Evolutionary conservation across 2,329 filamentous ascomycete species (phyloP), one percentile per base, ranked within the genome.

Genomic region (Arthroderma sp.): DNA sequence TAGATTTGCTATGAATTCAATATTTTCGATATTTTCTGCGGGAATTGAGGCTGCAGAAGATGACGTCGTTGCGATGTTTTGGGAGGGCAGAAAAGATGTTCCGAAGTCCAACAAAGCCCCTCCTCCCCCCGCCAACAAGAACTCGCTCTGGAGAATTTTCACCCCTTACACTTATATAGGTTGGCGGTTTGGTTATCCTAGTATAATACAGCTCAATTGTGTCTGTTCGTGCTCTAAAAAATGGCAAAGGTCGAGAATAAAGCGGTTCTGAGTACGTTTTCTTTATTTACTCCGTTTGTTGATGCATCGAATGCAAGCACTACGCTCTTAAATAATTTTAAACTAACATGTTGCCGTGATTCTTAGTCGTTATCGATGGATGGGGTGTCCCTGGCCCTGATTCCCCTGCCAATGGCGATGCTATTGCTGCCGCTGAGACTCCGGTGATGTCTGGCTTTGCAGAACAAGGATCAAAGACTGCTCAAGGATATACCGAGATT

Each of bases 311-410:
- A 66, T 63, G 62, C 65, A 59, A n/a, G 39, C n/a, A 38, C 4
- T 11, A 4, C 39, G 39, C 17, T 43, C 39, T 43, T 43, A 23
- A 9, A 9, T 19, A 17, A 21, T 43, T 64, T 71, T 63, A 72
- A 70, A 60, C 4, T 13, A 15, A 41, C 15, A 21, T 54, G 15
- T 19, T 39, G 11, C 33, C 28, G 19, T 51, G 4, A 31, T 55
- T 49, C 54, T 69, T 69, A 90, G 87, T 98, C 81, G 93, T 97
- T 76, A 98, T 98, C 79, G 93, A 98, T 77, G 93, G 93, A 70
- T 98, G 93, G 93, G 93, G 93, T 70, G 83, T 97, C 67, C 82
- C 91, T 67, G 83, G 83, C 62, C 85, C 86, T 64, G 77, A 84
- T 59, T 94, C 90, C 58, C 87, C 87, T 67, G 87, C 88, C 68